Evolutionary conservation across 352 stramenopile genomes (phyloP).

Genomic region (Thalassiosira mediterranea): DNA sequence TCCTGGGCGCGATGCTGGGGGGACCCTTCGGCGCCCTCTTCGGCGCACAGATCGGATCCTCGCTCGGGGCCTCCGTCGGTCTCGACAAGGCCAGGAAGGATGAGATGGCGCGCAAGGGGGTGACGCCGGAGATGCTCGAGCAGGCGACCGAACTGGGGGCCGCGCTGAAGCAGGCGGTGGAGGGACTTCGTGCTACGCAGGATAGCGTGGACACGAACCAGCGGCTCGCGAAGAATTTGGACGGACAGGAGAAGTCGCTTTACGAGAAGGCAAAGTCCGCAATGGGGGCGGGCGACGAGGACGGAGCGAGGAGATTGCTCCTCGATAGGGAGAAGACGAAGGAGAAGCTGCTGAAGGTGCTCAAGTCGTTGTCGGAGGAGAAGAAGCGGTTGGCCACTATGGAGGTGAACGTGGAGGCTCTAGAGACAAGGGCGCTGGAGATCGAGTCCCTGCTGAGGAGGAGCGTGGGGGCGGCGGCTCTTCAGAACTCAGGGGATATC

Average conservation of each 20-base stretch:
- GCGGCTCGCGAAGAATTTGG: constrained; percentile 58
- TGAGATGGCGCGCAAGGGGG: constrained; percentile 73
- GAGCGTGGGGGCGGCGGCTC: constrained; percentile 63
- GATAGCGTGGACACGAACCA: constrained; percentile 71
- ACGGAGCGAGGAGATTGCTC: constrained; percentile 62
- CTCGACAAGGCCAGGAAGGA: constrained; percentile 68
- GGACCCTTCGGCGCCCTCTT: constrained; percentile 80
- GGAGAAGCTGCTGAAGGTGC: constrained; percentile 70
- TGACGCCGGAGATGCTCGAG: constrained; percentile 75
- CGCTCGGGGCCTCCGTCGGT: constrained; percentile 51
- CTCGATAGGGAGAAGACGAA: constrained; percentile 62
- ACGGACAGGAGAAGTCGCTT: constrained; percentile 55
- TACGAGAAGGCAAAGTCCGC: constrained; percentile 73
- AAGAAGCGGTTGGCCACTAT: constrained; percentile 61
- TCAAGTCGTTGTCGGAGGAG: constrained; percentile 64
- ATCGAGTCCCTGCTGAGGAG: constrained; percentile 68
- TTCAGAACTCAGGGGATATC: constrained; percentile 36
- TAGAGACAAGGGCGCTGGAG: constrained; percentile 72
- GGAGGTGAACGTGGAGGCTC: constrained; percentile 66
- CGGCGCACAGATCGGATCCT: constrained; percentile 69
- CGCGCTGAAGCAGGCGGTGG: constrained; percentile 62
- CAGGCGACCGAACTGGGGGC: constrained; percentile 63
- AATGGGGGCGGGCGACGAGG: constrained; percentile 58
- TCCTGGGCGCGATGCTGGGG: constrained; percentile 67
- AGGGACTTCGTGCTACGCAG: constrained; percentile 63